Evolutionary conservation across 1,284 basidiomycete genomes (phyloP).

Genomic region (Crucibulum cyathiforme): DNA sequence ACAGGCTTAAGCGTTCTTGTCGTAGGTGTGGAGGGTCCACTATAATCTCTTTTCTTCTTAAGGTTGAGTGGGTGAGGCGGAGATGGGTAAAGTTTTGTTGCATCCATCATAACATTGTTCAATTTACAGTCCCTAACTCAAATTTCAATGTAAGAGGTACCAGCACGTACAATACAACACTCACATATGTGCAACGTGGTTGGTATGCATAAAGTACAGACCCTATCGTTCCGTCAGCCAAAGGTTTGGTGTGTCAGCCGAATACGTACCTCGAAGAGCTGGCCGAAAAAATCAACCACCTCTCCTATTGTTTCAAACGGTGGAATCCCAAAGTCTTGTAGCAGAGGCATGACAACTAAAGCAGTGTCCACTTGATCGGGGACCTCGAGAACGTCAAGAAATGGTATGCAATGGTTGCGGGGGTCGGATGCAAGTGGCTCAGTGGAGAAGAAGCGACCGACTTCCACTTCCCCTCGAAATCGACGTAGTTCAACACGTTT

Average conservation of each 20-base stretch:
- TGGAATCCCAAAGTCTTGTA: constrained; percentile 31
- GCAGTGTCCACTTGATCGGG: constrained; percentile 18
- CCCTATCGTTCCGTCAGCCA: constrained; percentile 3
- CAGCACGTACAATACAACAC: not conserved
- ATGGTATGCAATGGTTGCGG: constrained; percentile 34
- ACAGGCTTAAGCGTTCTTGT: constrained; percentile 13
- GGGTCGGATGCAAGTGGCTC: constrained; percentile 18
- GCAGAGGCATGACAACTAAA: constrained; percentile 40
- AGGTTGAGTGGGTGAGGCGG: constrained; percentile 28
- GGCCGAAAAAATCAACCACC: constrained; percentile 37
- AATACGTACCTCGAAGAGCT: constrained; percentile 35
- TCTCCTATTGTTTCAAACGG: constrained; percentile 36
- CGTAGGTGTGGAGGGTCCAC: not conserved
- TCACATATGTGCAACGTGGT: constrained; percentile 14
- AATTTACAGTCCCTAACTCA: constrained; percentile 25
- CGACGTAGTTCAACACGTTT: not conserved
- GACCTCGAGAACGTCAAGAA: constrained; percentile 31
- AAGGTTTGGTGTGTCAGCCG: not conserved
- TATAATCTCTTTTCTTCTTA: constrained; percentile 5
- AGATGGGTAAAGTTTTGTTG: constrained; percentile 17
- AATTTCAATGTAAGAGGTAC: constrained; percentile 4
- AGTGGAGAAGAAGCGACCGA: constrained; percentile 19
- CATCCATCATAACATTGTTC: constrained; percentile 37
- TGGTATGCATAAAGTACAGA: constrained; percentile 15
- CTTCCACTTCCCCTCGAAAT: constrained; percentile 23